Conservation (phyloP, 2,329 filamentous ascomycete species). For the Periconia sp. region DNA sequence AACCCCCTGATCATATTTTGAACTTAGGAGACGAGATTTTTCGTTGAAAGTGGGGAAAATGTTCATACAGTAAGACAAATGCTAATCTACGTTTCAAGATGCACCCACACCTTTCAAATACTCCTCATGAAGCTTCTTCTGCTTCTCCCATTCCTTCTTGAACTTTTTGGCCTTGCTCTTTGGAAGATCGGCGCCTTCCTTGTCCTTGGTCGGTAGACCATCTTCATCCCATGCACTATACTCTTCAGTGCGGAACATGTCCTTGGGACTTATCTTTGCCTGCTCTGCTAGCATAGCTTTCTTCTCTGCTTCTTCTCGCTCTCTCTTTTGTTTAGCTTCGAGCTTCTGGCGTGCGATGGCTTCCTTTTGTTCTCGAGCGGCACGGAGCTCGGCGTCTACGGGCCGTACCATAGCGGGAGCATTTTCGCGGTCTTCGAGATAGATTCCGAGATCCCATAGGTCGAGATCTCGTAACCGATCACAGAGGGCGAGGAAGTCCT, state of each 20-base stretch:
- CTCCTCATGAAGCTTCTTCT: constrained; percentile 78
- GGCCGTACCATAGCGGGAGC: constrained; percentile 75
- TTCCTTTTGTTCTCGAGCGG: constrained; percentile 57
- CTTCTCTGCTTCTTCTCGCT: constrained; percentile 61
- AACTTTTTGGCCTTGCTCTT: constrained; percentile 82
- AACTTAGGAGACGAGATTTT: too few relatives aligned
- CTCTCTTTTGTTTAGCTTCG: constrained; percentile 52
- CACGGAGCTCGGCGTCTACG: constrained; percentile 60
- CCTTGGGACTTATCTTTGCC: constrained; percentile 58
- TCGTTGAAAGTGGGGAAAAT: too few relatives aligned
- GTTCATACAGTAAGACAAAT: background rate
- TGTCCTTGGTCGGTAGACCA: constrained; percentile 76
- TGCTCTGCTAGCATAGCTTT: constrained; percentile 58
- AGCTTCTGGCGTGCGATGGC: constrained; percentile 45
- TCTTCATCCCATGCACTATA: constrained; percentile 82
- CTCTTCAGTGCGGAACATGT: constrained; percentile 62
- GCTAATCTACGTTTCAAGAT: background rate
- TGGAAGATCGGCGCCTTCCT: constrained; percentile 75
- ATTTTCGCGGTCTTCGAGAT: constrained; percentile 78
- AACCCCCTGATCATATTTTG: too few relatives aligned
- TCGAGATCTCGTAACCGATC: constrained; percentile 74
- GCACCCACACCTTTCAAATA: constrained; percentile 20
- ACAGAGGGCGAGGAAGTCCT: constrained; percentile 73
- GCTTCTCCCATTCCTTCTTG: constrained; percentile 85
- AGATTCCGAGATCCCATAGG: constrained; percentile 80